Conservation (phyloP, 352 stramenopile species). For the Phytophthora fragariae region DNA sequence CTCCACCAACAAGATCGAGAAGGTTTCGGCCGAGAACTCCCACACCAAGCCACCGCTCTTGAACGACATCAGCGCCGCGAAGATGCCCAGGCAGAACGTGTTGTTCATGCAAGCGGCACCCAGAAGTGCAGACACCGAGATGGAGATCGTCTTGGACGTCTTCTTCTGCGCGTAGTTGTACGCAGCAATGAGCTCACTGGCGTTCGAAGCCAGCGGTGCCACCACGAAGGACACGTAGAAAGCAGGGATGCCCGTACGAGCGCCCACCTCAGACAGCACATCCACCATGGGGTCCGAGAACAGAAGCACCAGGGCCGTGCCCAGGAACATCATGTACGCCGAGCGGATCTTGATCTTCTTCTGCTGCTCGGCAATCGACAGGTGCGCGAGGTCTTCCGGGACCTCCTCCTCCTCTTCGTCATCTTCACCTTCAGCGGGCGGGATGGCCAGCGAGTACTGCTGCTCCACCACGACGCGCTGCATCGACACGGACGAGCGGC, state of each 20-base stretch:
- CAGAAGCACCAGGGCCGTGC: conserved; percentile 94
- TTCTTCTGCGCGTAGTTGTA: conserved; percentile 99
- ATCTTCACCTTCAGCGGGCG: conserved; percentile 71
- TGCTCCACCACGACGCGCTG: conserved; percentile 57
- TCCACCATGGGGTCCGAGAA: conserved; percentile 99
- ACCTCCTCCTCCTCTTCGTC: conserved; percentile 95
- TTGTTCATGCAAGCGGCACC: conserved; percentile 99
- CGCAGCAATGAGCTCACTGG: conserved; percentile 97
- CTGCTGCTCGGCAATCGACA: conserved; percentile 96
- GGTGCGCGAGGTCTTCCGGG: conserved; percentile 93
- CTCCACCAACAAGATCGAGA: conserved; percentile 97
- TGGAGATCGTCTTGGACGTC: conserved; percentile 97
- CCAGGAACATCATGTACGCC: conserved; percentile 94
- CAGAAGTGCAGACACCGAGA: conserved; percentile 94
- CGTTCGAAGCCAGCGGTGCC: conserved; percentile 98
- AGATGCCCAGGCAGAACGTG: conserved; percentile 99
- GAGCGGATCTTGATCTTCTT: conserved; percentile 95
- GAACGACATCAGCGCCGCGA: conserved; percentile 97
- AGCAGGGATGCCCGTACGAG: conserved; percentile 88
- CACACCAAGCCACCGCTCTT: conserved; percentile 93
- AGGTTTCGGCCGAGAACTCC: conserved; percentile 98
- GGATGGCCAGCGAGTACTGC: conserved; percentile 49
- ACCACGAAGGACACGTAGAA: conserved; percentile 99
- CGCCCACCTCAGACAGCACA: conserved; percentile 94
- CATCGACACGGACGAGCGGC: conserved; percentile 62